Percentiles rank a stretch among this genome's conserved stretches.
Evolutionary conservation across 192 early-diverging fungal genomes (phyloP).

Genomic region (Helicostylum pulchrum): DNA sequence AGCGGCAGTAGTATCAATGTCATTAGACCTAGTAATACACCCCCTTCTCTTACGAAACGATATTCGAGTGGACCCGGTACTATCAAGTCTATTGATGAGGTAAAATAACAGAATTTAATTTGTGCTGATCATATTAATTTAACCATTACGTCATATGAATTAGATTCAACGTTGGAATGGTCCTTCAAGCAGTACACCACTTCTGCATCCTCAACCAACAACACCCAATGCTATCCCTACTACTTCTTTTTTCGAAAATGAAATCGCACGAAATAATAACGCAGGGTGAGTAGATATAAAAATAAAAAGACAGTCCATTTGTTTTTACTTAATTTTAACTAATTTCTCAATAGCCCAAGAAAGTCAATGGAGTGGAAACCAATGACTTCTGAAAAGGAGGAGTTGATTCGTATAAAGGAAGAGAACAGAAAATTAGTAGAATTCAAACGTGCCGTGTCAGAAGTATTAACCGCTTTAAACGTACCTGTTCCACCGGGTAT

Average conservation of each 20-base stretch:
- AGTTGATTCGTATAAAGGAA: neutral
- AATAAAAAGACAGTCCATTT: neutral
- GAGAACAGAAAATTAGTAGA: neutral
- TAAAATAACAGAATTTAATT: neutral
- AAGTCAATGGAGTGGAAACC: neutral
- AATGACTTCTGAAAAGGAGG: conserved; percentile 6
- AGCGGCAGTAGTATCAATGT: neutral
- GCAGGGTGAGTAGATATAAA: neutral
- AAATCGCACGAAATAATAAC: neutral
- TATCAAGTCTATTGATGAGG: conserved; percentile 17
- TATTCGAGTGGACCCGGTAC: neutral
- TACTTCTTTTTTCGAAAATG: conserved; percentile 12
- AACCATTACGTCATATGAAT: neutral
- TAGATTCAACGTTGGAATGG: neutral
- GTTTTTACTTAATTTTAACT: neutral
- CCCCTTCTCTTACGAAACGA: conserved; percentile 4
- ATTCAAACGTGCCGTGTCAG: conserved; percentile 6
- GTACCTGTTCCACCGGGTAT: neutral
- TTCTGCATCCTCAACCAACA: conserved; percentile 6
- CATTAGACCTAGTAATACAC: neutral
- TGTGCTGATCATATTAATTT: too few species aligned
- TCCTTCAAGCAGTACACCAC: neutral
- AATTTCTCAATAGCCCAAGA: neutral
- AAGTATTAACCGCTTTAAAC: conserved; percentile 5
- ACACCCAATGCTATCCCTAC: conserved; percentile 1